These are phyloP conservation scores for Colletotrichum lindemuthianum DNA, from an alignment of 2,329 filamentous ascomycete genomes.

Conservation along the genomic window DNA sequence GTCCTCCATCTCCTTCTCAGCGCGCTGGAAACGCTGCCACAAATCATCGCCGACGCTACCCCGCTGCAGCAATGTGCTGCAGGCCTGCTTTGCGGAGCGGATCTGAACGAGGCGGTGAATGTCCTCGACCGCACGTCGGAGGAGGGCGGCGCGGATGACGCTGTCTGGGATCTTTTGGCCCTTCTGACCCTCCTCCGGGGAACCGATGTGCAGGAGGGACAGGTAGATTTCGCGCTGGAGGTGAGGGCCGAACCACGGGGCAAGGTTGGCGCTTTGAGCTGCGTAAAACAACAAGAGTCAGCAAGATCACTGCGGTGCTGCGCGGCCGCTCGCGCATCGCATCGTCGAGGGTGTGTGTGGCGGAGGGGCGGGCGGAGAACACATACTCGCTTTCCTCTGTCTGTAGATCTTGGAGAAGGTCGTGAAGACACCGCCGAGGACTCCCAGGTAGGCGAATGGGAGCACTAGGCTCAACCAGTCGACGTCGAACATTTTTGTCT, in stretches of 20 bases:
- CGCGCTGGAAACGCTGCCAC: conserved; percentile 90
- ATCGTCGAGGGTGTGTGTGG: not conserved
- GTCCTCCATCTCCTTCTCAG: conserved; percentile 97
- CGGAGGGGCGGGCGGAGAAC: conserved; percentile 1
- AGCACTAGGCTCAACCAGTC: conserved; percentile 89
- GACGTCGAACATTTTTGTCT: conserved; percentile 54
- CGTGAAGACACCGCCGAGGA: conserved; percentile 87
- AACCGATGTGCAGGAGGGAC: conserved; percentile 83
- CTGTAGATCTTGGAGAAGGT: conserved; percentile 95
- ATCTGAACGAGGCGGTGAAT: conserved; percentile 92
- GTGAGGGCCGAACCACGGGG: conserved; percentile 93
- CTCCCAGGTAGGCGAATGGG: conserved; percentile 88
- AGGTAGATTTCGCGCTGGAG: conserved; percentile 95
- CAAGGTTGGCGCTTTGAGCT: conserved; percentile 85
- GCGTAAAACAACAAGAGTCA: conserved; percentile 35
- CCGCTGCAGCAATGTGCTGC: conserved; percentile 83
- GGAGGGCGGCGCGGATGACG: conserved; percentile 85
- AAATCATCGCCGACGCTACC: conserved; percentile 96
- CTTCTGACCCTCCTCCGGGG: conserved; percentile 70
- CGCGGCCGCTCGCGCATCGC: not conserved
- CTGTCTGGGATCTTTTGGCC: conserved; percentile 79
- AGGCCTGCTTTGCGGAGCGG: conserved; percentile 86
- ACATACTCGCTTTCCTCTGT: conserved; percentile 85
- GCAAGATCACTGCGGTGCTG: not conserved
- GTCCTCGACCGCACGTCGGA: conserved; percentile 91